Percentiles rank a stretch among this genome's conserved stretches.
Evolutionary conservation across 495 filamentous ascomycete species (phyloP).

Genomic region (Aspergillus ellipticus): DNA sequence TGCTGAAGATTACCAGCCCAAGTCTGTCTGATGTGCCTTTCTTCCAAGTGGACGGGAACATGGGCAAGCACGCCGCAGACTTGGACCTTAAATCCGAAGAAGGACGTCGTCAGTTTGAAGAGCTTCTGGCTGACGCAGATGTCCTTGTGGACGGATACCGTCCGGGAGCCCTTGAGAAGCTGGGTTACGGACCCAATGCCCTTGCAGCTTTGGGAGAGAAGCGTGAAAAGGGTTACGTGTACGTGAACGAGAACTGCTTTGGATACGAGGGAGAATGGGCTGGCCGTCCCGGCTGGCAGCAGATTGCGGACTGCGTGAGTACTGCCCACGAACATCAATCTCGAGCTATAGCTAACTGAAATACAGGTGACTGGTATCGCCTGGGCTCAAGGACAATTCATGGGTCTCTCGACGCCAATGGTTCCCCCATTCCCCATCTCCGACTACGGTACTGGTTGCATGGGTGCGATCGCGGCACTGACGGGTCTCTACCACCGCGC

Average conservation of each 20-base stretch:
- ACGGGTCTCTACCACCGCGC: constrained; percentile 60
- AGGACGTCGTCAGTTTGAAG: constrained; percentile 54
- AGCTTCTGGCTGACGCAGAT: constrained; percentile 56
- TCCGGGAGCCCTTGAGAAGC: constrained; percentile 60
- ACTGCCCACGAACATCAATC: constrained; percentile 37
- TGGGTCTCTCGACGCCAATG: constrained; percentile 67
- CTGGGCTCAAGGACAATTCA: constrained; percentile 70
- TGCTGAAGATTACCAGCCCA: constrained; percentile 68
- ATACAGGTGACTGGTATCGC: constrained; percentile 58
- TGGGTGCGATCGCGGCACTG: constrained; percentile 62
- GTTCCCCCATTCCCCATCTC: constrained; percentile 79
- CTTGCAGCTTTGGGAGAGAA: constrained; percentile 49
- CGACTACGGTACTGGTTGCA: constrained; percentile 72
- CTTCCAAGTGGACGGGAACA: constrained; percentile 77
- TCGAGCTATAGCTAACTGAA: constrained; percentile 26
- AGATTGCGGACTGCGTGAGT: constrained; percentile 53
- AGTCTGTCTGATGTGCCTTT: constrained; percentile 69
- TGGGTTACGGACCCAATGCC: constrained; percentile 56
- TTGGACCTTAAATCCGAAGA: constrained; percentile 55
- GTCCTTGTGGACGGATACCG: constrained; percentile 66
- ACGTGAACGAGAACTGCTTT: constrained; percentile 72
- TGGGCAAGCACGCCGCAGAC: constrained; percentile 58
- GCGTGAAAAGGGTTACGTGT: constrained; percentile 61
- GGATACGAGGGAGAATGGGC: constrained; percentile 52
- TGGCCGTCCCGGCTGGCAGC: constrained; percentile 51